These are phyloP conservation scores for Kwoniella mangroviensis DNA, from an alignment of 768 basidiomycete genomes.

Conservation along the genomic window DNA sequence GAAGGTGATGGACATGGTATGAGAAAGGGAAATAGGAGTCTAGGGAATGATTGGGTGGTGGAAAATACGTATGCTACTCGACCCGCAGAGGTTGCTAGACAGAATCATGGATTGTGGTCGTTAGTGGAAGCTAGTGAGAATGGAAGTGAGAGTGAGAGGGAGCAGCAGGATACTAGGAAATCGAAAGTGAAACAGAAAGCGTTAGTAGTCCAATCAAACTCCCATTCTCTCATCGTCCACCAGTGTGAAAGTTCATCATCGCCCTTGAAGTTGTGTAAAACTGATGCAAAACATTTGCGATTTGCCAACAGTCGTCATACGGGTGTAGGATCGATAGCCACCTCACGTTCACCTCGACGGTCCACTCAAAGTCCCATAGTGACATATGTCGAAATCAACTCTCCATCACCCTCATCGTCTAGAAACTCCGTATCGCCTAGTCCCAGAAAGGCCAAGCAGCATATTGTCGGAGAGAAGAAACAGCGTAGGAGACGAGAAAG, in stretches of 20 bases:
- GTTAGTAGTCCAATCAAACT: neutral
- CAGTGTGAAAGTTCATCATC: no score
- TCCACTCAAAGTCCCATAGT: neutral
- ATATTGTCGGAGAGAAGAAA: neutral
- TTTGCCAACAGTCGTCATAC: constrained; percentile 13
- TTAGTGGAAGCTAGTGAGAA: constrained; percentile 30
- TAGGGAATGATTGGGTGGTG: neutral
- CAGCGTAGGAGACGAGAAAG: constrained; percentile 26
- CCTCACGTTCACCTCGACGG: constrained; percentile 20
- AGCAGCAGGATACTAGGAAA: constrained; percentile 7
- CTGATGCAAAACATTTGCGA: neutral
- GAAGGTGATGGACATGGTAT: neutral
- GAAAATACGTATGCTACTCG: constrained; percentile 26
- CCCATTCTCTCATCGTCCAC: neutral
- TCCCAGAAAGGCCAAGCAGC: constrained; percentile 17
- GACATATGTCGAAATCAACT: neutral
- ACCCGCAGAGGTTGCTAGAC: constrained; percentile 22
- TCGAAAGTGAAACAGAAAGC: constrained; percentile 16
- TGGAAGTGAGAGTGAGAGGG: constrained; percentile 16
- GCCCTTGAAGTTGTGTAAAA: neutral
- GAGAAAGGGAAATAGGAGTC: neutral
- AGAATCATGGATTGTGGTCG: constrained; percentile 18
- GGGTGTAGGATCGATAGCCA: constrained; percentile 18
- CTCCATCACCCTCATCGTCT: constrained; percentile 10
- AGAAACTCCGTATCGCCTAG: constrained; percentile 16